These are phyloP conservation scores for Aspergillus bertholletiae DNA, from an alignment of 495 filamentous ascomycete genomes.

Conservation along the genomic window DNA sequence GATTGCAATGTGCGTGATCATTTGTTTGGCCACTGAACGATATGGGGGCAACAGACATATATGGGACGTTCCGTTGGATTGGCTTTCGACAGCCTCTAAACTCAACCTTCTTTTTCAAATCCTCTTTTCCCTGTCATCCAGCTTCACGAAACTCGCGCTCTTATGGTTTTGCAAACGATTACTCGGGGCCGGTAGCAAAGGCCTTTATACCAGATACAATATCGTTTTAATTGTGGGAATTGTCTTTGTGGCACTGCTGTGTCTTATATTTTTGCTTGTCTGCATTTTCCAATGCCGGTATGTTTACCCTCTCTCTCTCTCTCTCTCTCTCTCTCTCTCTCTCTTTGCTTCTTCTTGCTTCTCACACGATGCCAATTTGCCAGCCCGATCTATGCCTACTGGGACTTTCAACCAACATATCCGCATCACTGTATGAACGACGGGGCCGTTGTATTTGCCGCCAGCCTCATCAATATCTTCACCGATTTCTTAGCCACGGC, in stretches of 20 bases:
- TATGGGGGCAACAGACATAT: conserved; percentile 56
- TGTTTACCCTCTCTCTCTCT: conserved; percentile 11
- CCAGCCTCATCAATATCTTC: conserved; percentile 56
- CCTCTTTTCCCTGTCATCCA: conserved; percentile 50
- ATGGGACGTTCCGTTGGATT: conserved; percentile 44
- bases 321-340: background rate
- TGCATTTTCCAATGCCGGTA: conserved; percentile 57
- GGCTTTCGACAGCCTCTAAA: conserved; percentile 34
- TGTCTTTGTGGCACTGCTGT: conserved; percentile 40
- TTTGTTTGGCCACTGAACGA: conserved; percentile 36
- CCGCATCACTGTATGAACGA: conserved; percentile 49
- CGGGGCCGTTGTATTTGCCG: conserved; percentile 45
- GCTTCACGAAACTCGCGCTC: conserved; percentile 54
- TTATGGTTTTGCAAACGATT: conserved; percentile 56
- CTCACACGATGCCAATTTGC: conserved; percentile 5
- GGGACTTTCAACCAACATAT: conserved; percentile 37
- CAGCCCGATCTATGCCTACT: conserved; percentile 54
- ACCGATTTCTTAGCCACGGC: conserved; percentile 57
- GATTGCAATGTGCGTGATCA: conserved; percentile 42
- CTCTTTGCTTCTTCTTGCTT: background rate
- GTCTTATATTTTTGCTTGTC: conserved; percentile 45
- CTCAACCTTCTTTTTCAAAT: conserved; percentile 51
- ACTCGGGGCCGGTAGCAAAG: conserved; percentile 36
- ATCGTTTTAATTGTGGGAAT: conserved; percentile 41
- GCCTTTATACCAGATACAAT: conserved; percentile 33